Base-by-base conservation (phyloP, 768 basidiomycete genomes). In the Candolleomyces aberdarensis region DNA sequence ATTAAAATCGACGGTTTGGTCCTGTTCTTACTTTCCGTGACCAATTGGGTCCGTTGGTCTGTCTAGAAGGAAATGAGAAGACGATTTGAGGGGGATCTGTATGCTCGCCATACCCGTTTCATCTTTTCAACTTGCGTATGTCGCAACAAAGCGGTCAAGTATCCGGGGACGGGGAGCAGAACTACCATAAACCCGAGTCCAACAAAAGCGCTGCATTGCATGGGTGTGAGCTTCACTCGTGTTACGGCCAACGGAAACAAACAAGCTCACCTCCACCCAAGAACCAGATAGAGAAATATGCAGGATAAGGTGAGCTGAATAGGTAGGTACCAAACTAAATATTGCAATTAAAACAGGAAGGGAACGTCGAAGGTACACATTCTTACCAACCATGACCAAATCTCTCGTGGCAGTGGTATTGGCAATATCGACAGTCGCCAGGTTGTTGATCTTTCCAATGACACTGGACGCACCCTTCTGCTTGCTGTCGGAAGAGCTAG, bases 381-480 rank as follows among this genome's bases (percentile, higher is more conserved):
- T 26, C 62, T 49, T 22, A 65, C 65, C 5, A 17, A 62, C 17
- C 15, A 59, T 41, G 6, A 66, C n/a, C 32, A 63, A 59, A 29
- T 66, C 65, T 11, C 60, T 58, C 14, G 73, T 69, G 39, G 69
- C 70, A 31, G 69, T 67, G 48, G 78, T 75, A 57, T 70, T 72
- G 41, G 57, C 61, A 60, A 77, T 46, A 69, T 91, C 89, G 3
- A 85, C 84, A 13, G 87, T 84, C 56, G 89, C 82, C 7, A 91
- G 72, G 58, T 90, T 91, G 69, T 87, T 91, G 67, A 92, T 85
- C 67, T 84, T 88, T 17, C 89, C 89, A 41, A 85, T 81, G n/a
- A 89, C 70, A 63, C 85, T 85, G 4, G 48, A 46, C 7, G 64
- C 22, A 17, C 44, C 62, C 20, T 68, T 51, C 49, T 20, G 49